Evolutionary conservation across 2,329 filamentous ascomycete species (phyloP).

Genomic region (Fusarium oxysporum): DNA sequence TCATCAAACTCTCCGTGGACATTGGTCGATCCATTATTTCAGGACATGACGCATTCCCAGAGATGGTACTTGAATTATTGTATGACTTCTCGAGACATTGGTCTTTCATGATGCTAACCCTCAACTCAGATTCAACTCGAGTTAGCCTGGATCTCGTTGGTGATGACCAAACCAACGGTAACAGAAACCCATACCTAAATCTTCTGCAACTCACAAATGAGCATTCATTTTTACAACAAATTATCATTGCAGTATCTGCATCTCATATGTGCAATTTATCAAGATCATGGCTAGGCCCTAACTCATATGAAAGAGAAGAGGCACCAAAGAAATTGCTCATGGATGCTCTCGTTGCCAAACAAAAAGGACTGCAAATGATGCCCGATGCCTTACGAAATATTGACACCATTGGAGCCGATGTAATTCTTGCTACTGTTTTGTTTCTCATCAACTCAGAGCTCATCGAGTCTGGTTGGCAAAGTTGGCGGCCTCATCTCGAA

Average conservation of each 20-base stretch:
- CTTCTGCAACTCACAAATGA: constrained; percentile 55
- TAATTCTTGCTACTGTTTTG: constrained; percentile 58
- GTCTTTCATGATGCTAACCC: constrained; percentile 17
- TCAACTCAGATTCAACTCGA: constrained; percentile 54
- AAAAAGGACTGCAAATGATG: constrained; percentile 56
- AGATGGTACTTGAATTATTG: constrained; percentile 56
- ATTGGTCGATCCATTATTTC: constrained; percentile 56
- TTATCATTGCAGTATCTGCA: constrained; percentile 60
- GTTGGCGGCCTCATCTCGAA: constrained; percentile 60
- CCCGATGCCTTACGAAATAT: constrained; percentile 53
- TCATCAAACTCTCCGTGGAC: constrained; percentile 47
- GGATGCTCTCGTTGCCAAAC: constrained; percentile 59
- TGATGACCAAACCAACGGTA: constrained; percentile 53
- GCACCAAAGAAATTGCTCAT: constrained; percentile 47
- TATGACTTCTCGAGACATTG: constrained; percentile 28
- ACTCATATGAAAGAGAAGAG: constrained; percentile 49
- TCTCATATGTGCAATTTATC: constrained; percentile 58
- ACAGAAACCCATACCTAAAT: constrained; percentile 58
- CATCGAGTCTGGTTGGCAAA: constrained; percentile 60
- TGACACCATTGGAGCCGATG: constrained; percentile 51
- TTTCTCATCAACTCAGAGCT: constrained; percentile 64
- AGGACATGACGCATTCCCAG: constrained; percentile 65
- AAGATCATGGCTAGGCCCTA: constrained; percentile 28
- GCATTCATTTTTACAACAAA: constrained; percentile 57
- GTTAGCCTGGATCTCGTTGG: constrained; percentile 65